Evolutionary conservation across 345 rosid species (phyloP).

Genomic region (Acer yangbiense): DNA sequence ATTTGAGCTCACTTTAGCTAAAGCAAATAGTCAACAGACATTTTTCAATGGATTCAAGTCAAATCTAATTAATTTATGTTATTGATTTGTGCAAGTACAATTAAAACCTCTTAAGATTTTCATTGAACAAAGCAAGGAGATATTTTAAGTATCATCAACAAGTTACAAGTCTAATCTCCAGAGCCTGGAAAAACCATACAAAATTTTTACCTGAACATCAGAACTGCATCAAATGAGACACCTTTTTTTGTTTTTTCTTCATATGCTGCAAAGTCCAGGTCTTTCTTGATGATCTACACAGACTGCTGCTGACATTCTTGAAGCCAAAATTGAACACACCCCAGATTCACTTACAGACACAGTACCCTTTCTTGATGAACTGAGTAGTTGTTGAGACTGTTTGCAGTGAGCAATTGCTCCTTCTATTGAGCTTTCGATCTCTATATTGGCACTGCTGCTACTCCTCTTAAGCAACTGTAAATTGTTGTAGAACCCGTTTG

Average conservation of each 20-base stretch:
- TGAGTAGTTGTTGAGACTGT: slow-evolving; percentile 48
- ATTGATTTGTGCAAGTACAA: slow-evolving; percentile 12
- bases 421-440: slow-evolving; percentile 68
- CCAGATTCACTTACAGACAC: slow-evolving; percentile 34
- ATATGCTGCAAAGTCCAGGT: slow-evolving; percentile 32
- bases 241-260: background rate
- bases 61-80: background rate
- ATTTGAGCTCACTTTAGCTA: background rate
- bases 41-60: background rate
- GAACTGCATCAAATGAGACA: slow-evolving; percentile 11
- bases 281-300: slow-evolving; percentile 40
- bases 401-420: slow-evolving; percentile 97
- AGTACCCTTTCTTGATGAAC: slow-evolving; percentile 35
- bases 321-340: slow-evolving; percentile 37
- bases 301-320: slow-evolving; percentile 37
- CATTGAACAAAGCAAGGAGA: slow-evolving; percentile 6
- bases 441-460: slow-evolving; percentile 57
- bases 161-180: background rate
- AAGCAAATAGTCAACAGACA: background rate
- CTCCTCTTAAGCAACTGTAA: slow-evolving; percentile 63
- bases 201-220: background rate
- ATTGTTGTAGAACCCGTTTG: slow-evolving; percentile 48
- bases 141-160: slow-evolving; percentile 9
- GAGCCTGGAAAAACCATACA: slow-evolving; percentile 5
- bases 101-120: background rate